phyloP scores from a whole-genome alignment of 495 filamentous ascomycete species.

The Gamarada debralockiae region DNA sequence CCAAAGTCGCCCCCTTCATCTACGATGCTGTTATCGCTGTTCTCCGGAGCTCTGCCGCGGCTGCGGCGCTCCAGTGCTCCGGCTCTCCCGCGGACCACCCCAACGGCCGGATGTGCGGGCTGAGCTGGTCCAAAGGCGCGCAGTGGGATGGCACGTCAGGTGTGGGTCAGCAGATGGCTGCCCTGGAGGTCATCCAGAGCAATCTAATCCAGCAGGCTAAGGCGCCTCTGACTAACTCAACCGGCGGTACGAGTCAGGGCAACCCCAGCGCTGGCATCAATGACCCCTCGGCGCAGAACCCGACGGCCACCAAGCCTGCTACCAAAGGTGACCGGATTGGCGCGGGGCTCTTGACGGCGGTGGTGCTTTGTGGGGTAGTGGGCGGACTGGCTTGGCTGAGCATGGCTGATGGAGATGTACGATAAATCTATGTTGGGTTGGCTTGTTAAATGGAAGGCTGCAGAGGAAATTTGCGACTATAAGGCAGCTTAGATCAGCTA shows the following conservation, averaged over 20 bases:
- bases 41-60: conserved; percentile 57
- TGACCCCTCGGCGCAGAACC: conserved; percentile 5
- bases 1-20: conserved; percentile 49
- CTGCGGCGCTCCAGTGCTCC: conserved; percentile 67
- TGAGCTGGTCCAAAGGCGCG: conserved; percentile 61
- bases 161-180: conserved; percentile 68
- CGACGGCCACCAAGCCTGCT: conserved; percentile 27
- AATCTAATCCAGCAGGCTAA: conserved; percentile 30
- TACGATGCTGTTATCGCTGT: conserved; percentile 34
- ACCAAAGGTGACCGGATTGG: conserved; percentile 52
- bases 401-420: neutral
- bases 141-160: conserved; percentile 56
- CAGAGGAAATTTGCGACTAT: no score
- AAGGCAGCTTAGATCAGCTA: no score
- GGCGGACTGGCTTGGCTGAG: conserved; percentile 3
- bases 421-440: neutral
- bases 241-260: conserved; percentile 71
- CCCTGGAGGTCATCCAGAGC: conserved; percentile 63
- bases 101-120: conserved; percentile 57
- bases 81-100: conserved; percentile 44
- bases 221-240: conserved; percentile 56
- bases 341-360: conserved; percentile 56
- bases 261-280: conserved; percentile 61
- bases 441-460: no score
- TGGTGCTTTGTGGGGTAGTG: conserved; percentile 8